phyloP scores from a whole-genome alignment of 2,329 filamentous ascomycete genomes.

The Verticillium isaacii region DNA sequence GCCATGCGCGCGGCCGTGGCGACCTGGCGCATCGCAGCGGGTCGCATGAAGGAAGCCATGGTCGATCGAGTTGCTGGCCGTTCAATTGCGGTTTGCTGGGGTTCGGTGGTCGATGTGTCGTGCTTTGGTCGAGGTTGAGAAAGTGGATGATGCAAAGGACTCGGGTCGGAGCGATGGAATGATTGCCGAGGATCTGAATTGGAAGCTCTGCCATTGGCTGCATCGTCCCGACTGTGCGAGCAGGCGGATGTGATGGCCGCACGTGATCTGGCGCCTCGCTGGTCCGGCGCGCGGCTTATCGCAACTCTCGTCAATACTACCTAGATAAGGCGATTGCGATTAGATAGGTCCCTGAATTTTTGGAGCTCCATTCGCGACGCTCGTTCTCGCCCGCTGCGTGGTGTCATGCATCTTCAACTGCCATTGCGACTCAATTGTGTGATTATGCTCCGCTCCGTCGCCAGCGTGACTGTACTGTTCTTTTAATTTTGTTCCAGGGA shows the following conservation, averaged over 20 bases:
- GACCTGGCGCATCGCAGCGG: conserved; percentile 51
- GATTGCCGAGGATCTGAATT: conserved; percentile 51
- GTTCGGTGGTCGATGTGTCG: conserved; percentile 3
- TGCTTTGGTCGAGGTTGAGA: conserved; percentile 4
- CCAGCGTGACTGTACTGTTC: not conserved
- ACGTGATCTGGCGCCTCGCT: conserved; percentile 8
- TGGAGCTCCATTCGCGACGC: conserved; percentile 3
- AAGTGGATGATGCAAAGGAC: conserved; percentile 22
- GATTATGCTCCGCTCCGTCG: not conserved
- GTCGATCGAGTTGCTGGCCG: conserved; percentile 4
- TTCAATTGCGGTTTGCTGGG: conserved; percentile 10
- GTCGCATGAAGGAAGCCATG: conserved; percentile 55
- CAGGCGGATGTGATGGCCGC: conserved; percentile 7
- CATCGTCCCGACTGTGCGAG: conserved; percentile 3
- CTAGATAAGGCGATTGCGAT: not conserved
- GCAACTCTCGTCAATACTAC: not conserved
- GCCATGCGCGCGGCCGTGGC: conserved; percentile 31
- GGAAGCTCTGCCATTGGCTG: conserved; percentile 38
- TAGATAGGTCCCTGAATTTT: conserved; percentile 9
- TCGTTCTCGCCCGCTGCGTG: not conserved
- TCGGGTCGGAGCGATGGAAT: conserved; percentile 6
- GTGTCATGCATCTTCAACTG: not conserved
- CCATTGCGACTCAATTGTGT: not conserved
- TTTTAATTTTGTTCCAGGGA: conserved; percentile 4
- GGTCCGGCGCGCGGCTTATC: conserved; percentile 6